Conservation (phyloP, 257 asterid genomes). For the Euphrasia confusa region DNA sequence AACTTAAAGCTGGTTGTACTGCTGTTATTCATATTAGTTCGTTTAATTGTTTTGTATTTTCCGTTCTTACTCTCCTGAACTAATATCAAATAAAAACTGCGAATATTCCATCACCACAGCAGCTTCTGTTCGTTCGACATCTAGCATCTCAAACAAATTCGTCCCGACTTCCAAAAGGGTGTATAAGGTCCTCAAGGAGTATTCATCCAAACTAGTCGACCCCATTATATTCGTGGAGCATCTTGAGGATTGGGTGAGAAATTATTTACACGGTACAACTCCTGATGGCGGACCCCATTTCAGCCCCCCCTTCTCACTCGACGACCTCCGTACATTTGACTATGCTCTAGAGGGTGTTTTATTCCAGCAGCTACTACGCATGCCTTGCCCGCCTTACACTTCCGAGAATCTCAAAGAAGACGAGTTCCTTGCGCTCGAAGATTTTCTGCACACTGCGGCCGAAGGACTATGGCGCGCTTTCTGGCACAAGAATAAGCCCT, state of each 20-base stretch:
- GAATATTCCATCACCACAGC: slow-evolving; percentile 26
- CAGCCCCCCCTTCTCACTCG: slow-evolving; percentile 53
- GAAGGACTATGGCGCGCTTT: slow-evolving; percentile 76
- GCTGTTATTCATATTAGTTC: slow-evolving; percentile 8
- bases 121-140: slow-evolving; percentile 42
- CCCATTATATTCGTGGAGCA: slow-evolving; percentile 35
- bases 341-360: slow-evolving; percentile 67
- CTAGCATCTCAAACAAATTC: slow-evolving; percentile 49
- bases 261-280: slow-evolving; percentile 31
- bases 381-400: slow-evolving; percentile 59
- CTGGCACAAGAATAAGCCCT: slow-evolving; percentile 65
- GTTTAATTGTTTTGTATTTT: background rate
- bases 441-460: slow-evolving; percentile 64
- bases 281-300: slow-evolving; percentile 29
- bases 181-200: slow-evolving; percentile 59
- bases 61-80: background rate
- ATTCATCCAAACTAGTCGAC: slow-evolving; percentile 50
- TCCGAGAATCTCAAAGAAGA: slow-evolving; percentile 56
- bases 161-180: slow-evolving; percentile 58
- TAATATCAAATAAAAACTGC: background rate
- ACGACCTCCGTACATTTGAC: slow-evolving; percentile 59
- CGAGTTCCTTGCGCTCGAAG: slow-evolving; percentile 69
- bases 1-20: background rate
- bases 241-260: slow-evolving; percentile 64
- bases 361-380: slow-evolving; percentile 84